phyloP scores from a whole-genome alignment of 2,329 filamentous ascomycete species.

The Lachnellula subtilissima region DNA sequence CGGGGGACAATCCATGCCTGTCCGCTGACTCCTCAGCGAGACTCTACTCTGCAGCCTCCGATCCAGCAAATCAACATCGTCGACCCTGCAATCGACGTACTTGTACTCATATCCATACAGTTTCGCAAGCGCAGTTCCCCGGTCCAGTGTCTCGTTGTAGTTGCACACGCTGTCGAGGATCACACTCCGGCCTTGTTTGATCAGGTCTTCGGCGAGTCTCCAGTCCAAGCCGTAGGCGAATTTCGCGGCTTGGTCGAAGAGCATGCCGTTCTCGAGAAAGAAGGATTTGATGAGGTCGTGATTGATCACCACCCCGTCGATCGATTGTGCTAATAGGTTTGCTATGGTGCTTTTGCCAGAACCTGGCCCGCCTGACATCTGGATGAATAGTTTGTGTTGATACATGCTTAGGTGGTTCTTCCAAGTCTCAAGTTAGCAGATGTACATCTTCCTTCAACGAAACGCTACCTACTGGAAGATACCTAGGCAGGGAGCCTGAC shows the following conservation, averaged over 20 bases:
- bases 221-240: conserved; percentile 35
- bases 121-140: conserved; percentile 29
- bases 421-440: no score
- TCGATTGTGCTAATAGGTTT: conserved; percentile 23
- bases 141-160: conserved; percentile 30
- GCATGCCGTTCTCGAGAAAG: conserved; percentile 28
- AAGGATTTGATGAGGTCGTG: conserved; percentile 35
- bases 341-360: conserved; percentile 37
- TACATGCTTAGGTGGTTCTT: no score
- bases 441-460: no score
- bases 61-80: conserved; percentile 31
- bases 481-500: no score
- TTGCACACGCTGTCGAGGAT: conserved; percentile 38
- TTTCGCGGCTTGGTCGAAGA: conserved; percentile 32
- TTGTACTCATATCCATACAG: conserved; percentile 22
- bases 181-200: conserved; percentile 33
- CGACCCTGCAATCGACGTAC: conserved; percentile 33
- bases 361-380: conserved; percentile 38
- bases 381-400: conserved; percentile 21
- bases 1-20: conserved; percentile 26
- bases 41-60: conserved; percentile 23
- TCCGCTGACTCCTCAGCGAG: conserved; percentile 31
- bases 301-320: conserved; percentile 33
- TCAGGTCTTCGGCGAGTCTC: conserved; percentile 32
- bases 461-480: no score